A percentile compares a stretch with the other conserved stretches of the same genome.
Evolutionary conservation across 257 asterid species (phyloP).

Genomic region (Solanum pinnatisectum): DNA sequence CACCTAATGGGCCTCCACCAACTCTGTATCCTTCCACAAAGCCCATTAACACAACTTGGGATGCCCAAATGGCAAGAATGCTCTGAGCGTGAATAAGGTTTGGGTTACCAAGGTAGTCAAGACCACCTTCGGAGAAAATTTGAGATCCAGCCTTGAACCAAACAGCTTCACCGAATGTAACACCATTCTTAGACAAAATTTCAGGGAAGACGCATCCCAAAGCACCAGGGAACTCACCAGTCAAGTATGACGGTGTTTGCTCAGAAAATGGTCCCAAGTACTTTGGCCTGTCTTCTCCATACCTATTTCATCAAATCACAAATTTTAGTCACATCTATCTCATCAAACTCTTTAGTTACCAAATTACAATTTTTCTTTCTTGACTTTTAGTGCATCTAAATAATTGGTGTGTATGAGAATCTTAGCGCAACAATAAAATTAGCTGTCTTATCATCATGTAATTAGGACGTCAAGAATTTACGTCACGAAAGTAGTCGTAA

Average conservation of each 20-base stretch:
- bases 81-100: constrained; percentile 82
- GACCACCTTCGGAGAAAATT: constrained; percentile 89
- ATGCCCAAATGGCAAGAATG: constrained; percentile 82
- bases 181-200: constrained; percentile 61
- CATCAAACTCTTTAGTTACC: background rate
- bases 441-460: background rate
- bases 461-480: background rate
- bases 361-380: background rate
- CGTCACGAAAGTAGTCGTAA: background rate
- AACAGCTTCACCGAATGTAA: constrained; percentile 74
- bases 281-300: constrained; percentile 82
- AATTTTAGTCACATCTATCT: background rate
- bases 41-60: constrained; percentile 76
- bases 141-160: constrained; percentile 96
- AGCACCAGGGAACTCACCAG: constrained; percentile 88
- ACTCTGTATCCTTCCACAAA: constrained; percentile 71
- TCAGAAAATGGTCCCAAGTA: constrained; percentile 93
- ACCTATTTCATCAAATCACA: constrained; percentile 31
- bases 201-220: constrained; percentile 84
- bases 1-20: constrained; percentile 87
- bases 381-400: background rate
- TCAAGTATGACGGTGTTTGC: constrained; percentile 84
- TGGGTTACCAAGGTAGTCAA: constrained; percentile 82
- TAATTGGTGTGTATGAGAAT: no score
- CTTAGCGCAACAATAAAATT: no score